These are phyloP conservation scores for Nephromyces sp. DNA, from an alignment of 169 alveolate species.

Conservation along the genomic window DNA sequence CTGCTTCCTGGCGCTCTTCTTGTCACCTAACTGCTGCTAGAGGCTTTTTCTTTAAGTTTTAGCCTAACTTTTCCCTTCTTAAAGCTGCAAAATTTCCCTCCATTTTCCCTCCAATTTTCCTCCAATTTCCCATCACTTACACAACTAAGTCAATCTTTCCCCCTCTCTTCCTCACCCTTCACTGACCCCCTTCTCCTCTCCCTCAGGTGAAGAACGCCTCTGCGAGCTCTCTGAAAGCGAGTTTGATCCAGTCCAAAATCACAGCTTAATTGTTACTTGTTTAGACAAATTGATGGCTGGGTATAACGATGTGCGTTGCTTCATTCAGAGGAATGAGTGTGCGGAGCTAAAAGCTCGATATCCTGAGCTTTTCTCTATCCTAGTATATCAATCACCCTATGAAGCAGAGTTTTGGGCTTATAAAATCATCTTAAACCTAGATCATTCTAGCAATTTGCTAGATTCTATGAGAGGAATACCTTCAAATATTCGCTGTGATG, in stretches of 20 bases:
- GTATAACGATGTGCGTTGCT: conserved; percentile 54
- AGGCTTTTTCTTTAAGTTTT: too few species aligned
- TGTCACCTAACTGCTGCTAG: too few species aligned
- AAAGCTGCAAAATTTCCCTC: too few species aligned
- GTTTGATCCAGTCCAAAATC: conserved; percentile 58
- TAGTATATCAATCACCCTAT: conserved; percentile 57
- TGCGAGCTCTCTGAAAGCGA: not conserved
- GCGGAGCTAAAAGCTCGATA: not conserved
- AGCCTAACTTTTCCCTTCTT: too few species aligned
- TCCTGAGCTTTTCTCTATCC: conserved; percentile 23
- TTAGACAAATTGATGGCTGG: conserved; percentile 67
- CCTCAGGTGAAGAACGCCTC: not conserved
- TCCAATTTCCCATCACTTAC: too few species aligned
- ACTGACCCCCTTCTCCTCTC: too few species aligned
- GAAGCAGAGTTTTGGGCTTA: conserved; percentile 75
- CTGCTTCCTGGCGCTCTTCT: too few species aligned
- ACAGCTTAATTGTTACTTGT: conserved; percentile 57
- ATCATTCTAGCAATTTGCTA: conserved; percentile 8
- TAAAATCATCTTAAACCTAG: conserved; percentile 41
- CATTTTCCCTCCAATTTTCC: too few species aligned
- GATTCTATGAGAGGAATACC: conserved; percentile 21
- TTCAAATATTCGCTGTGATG: conserved; percentile 14
- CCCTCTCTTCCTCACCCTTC: too few species aligned
- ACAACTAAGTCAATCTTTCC: too few species aligned
- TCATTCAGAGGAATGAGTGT: not conserved